Evolutionary conservation across 1,284 basidiomycete species (phyloP).

Genomic region (Coniophora puteana): DNA sequence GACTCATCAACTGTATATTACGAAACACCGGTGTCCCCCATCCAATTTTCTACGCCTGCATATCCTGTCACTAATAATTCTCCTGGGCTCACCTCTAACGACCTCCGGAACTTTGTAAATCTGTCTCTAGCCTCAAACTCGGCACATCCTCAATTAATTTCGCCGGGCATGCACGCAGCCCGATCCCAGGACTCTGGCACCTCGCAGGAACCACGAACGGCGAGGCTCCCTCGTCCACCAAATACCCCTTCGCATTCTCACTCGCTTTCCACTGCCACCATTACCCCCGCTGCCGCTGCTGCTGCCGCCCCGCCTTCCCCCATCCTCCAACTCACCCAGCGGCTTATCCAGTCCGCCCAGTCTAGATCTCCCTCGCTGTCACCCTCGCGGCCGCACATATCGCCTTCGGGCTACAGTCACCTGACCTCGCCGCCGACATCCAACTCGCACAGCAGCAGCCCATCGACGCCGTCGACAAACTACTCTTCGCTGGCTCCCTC

Average conservation of each 20-base stretch:
- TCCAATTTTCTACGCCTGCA: slow-evolving; percentile 24
- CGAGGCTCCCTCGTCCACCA: slow-evolving; percentile 13
- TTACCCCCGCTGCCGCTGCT: slow-evolving; percentile 28
- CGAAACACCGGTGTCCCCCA: slow-evolving; percentile 43
- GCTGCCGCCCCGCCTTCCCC: slow-evolving; percentile 22
- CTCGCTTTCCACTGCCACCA: slow-evolving; percentile 37
- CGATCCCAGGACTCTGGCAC: slow-evolving; percentile 7
- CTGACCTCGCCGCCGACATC: slow-evolving; percentile 22
- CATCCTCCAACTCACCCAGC: slow-evolving; percentile 20
- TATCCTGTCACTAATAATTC: slow-evolving; percentile 19
- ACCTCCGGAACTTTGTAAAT: too few species aligned
- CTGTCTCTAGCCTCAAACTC: slow-evolving; percentile 17
- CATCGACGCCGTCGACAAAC: slow-evolving; percentile 38
- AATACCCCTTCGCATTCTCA: slow-evolving; percentile 27
- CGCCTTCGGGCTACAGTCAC: slow-evolving; percentile 15
- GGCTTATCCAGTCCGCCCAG: slow-evolving; percentile 17
- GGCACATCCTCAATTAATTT: slow-evolving; percentile 16
- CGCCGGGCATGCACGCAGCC: too few species aligned
- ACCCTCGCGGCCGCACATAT: slow-evolving; percentile 18
- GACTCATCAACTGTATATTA: slow-evolving; percentile 57
- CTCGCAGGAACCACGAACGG: slow-evolving; percentile 3
- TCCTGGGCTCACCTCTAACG: too few species aligned
- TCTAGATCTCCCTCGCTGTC: slow-evolving; percentile 29
- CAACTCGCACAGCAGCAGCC: slow-evolving; percentile 30
- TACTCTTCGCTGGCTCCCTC: slow-evolving; percentile 44